phyloP scores from a whole-genome alignment of 78 protist species.

The Chrysochromulina parva region DNA sequence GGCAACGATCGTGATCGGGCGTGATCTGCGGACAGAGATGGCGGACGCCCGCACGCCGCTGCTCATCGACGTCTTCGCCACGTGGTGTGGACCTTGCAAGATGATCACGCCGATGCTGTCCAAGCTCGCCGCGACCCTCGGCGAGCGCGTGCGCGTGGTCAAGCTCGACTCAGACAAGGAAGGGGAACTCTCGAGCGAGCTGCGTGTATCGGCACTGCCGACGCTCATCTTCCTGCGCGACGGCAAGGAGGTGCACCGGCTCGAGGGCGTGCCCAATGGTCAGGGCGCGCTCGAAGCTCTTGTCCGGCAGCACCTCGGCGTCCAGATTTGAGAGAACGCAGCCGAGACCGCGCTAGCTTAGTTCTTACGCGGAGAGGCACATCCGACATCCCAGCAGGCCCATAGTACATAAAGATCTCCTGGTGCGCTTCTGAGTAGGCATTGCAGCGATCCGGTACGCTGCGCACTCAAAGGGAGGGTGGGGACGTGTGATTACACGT shows the following conservation, averaged over 20 bases:
- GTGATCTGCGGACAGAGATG: neutral
- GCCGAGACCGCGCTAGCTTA: no score
- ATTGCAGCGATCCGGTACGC: no score
- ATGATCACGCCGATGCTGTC: neutral
- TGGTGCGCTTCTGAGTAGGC: no score
- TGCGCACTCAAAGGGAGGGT: no score
- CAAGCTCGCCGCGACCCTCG: neutral
- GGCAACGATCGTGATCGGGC: neutral
- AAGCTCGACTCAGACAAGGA: neutral
- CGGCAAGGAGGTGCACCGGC: neutral
- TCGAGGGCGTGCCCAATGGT: neutral
- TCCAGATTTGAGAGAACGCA: no score
- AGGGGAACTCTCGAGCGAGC: neutral
- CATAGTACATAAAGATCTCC: no score
- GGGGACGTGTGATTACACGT: no score
- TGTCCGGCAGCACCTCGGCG: no score
- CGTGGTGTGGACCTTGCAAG: conserved; percentile 20
- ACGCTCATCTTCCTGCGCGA: neutral
- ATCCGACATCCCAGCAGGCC: no score
- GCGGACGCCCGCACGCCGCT: neutral
- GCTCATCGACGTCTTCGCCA: conserved; percentile 14
- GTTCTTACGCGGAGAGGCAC: no score
- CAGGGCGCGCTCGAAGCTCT: no score
- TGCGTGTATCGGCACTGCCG: neutral
- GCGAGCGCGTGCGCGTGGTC: neutral